These are phyloP conservation scores for Hemisphaericaspora xylanilytica DNA, from an alignment of 1,139 yeast species.

Conservation along the genomic window DNA sequence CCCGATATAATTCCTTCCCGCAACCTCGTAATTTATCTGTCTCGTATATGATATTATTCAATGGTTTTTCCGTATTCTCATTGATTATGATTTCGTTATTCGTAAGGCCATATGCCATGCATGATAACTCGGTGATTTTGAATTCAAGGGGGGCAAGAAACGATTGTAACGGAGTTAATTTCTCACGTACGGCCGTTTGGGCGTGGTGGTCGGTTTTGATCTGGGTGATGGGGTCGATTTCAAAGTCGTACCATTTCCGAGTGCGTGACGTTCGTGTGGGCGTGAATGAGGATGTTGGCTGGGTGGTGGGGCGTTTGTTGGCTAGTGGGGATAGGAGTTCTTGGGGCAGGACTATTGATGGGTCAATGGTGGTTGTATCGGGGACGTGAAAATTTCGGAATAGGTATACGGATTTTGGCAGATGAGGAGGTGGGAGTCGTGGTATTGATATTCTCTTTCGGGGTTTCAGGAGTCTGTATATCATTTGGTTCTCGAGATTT, in stretches of 20 bases:
- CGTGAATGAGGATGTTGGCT: not conserved
- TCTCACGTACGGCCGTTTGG: not conserved
- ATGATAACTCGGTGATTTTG: not conserved
- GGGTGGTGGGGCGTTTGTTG: too few relatives aligned
- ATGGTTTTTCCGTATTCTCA: not conserved
- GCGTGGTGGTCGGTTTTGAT: not conserved
- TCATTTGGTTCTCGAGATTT: too few relatives aligned
- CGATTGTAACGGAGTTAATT: slow-evolving; percentile 12
- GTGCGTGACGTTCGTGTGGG: not conserved
- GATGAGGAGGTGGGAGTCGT: too few relatives aligned
- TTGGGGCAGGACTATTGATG: too few relatives aligned
- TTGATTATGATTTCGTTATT: slow-evolving; percentile 8
- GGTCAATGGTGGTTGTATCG: too few relatives aligned
- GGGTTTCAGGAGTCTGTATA: too few relatives aligned
- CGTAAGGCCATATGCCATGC: slow-evolving; percentile 4
- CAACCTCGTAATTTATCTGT: slow-evolving; percentile 14
- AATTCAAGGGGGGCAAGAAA: slow-evolving; percentile 22
- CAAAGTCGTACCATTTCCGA: not conserved
- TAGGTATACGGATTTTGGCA: too few relatives aligned
- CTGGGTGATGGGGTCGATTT: not conserved
- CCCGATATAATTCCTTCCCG: slow-evolving; percentile 10
- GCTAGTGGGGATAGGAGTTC: too few relatives aligned
- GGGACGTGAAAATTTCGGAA: too few relatives aligned
- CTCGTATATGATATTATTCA: slow-evolving; percentile 9
- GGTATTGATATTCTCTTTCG: too few relatives aligned